phyloP scores from a whole-genome alignment of 2,329 filamentous ascomycete species.

The Colletotrichum sp. region DNA sequence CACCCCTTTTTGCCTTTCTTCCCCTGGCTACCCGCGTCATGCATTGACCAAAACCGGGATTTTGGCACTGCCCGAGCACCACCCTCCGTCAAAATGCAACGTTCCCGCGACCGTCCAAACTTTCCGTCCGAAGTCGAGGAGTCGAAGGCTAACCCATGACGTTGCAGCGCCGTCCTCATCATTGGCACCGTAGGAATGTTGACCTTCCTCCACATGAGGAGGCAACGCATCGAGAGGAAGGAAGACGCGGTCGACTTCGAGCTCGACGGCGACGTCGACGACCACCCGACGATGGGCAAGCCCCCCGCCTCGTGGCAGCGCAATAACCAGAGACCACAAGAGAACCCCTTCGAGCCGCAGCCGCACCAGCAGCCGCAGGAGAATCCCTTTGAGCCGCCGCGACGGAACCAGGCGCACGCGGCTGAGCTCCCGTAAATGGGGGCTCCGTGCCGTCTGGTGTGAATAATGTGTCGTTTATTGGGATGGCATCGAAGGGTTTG shows the following conservation, averaged over 20 bases:
- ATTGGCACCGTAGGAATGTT: neutral
- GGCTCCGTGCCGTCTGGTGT: too few relatives aligned
- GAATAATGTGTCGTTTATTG: neutral
- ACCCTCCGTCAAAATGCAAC: neutral
- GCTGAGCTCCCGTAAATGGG: neutral
- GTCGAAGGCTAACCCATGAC: neutral
- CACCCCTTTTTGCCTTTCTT: neutral
- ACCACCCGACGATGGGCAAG: slow-evolving; percentile 18
- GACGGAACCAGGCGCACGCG: neutral
- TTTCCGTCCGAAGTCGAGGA: neutral
- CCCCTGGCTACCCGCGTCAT: neutral
- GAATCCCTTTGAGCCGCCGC: slow-evolving; percentile 13
- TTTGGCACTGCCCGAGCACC: neutral
- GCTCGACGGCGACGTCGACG: slow-evolving; percentile 14
- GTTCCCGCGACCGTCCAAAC: neutral
- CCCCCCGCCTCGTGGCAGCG: slow-evolving; percentile 14
- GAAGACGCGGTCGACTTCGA: slow-evolving; percentile 11
- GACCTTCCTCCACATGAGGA: slow-evolving; percentile 4
- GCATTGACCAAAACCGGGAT: neutral
- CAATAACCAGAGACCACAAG: neutral
- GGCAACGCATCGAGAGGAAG: neutral
- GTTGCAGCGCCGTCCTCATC: slow-evolving; percentile 11
- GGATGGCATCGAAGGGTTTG: neutral
- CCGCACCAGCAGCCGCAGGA: neutral
- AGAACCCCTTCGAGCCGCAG: slow-evolving; percentile 6